A percentile compares a stretch with the other conserved stretches of the same genome.
These are phyloP conservation scores for Proteromonas lacertae DNA, from an alignment of 352 stramenopile genomes.

Conservation along the genomic window DNA sequence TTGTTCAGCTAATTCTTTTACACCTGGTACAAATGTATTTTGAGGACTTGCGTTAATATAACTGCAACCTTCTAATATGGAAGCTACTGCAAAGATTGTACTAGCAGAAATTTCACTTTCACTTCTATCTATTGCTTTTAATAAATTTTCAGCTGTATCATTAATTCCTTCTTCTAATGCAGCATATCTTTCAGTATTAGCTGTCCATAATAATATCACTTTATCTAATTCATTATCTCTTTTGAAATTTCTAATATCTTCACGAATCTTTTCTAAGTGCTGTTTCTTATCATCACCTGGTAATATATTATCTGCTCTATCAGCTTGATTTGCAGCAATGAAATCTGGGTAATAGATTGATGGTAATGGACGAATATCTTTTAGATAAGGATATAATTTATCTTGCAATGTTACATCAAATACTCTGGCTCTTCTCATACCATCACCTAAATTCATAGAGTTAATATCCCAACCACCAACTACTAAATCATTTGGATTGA, in stretches of 20 bases:
- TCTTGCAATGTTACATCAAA: slow-evolving; percentile 83
- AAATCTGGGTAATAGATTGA: slow-evolving; percentile 97
- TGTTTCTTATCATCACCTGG: slow-evolving; percentile 76
- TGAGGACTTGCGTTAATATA: slow-evolving; percentile 95
- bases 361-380: slow-evolving; percentile 71
- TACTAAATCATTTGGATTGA: slow-evolving; percentile 85
- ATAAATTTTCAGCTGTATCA: slow-evolving; percentile 79
- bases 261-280: slow-evolving; percentile 55
- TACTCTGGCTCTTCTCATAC: slow-evolving; percentile 74
- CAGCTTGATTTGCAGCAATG: slow-evolving; percentile 91
- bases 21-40: slow-evolving; percentile 93
- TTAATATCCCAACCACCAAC: slow-evolving; percentile 97
- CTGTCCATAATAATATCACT: slow-evolving; percentile 93
- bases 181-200: slow-evolving; percentile 94
- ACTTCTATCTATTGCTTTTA: too few species aligned
- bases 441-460: slow-evolving; percentile 63
- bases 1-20: slow-evolving; percentile 62
- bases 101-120: slow-evolving; percentile 43
- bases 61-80: slow-evolving; percentile 81
- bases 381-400: slow-evolving; percentile 73
- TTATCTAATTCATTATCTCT: slow-evolving; percentile 62
- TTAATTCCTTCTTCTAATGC: slow-evolving; percentile 86
- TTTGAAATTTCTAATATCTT: slow-evolving; percentile 78
- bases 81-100: slow-evolving; percentile 85
- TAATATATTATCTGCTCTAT: slow-evolving; percentile 75